Percentiles rank a stretch among this genome's conserved stretches.
Conservation (phyloP, 2,329 filamentous ascomycete species). For the Pseudopithomyces maydicus region DNA sequence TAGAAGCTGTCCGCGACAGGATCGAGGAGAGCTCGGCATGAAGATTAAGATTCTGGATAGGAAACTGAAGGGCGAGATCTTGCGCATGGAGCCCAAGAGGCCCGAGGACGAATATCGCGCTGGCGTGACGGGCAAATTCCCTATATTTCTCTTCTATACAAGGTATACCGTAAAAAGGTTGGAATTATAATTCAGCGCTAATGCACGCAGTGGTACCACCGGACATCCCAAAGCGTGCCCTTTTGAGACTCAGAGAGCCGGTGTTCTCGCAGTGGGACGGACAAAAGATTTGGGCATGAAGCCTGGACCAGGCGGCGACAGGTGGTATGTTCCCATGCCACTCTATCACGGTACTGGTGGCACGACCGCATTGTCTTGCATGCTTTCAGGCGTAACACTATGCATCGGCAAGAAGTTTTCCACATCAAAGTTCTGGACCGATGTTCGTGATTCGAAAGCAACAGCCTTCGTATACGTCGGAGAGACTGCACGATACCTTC, state of each 20-base stretch:
- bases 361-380: constrained; percentile 61
- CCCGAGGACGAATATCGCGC: constrained; percentile 62
- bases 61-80: constrained; percentile 54
- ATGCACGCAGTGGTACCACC: constrained; percentile 66
- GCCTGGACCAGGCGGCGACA: constrained; percentile 54
- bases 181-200: constrained; percentile 10
- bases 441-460: constrained; percentile 69
- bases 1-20: constrained; percentile 56
- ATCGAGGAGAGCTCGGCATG: constrained; percentile 64
- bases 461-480: constrained; percentile 80
- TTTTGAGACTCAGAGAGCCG: constrained; percentile 60
- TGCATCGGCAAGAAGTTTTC: constrained; percentile 72
- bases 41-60: constrained; percentile 60
- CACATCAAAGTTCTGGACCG: constrained; percentile 71
- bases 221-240: constrained; percentile 74
- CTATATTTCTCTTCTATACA: constrained; percentile 73
- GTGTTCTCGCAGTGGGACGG: constrained; percentile 44
- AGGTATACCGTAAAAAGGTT: too few relatives aligned
- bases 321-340: constrained; percentile 79
- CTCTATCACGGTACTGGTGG: constrained; percentile 77
- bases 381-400: constrained; percentile 62
- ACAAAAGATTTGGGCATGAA: constrained; percentile 43
- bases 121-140: constrained; percentile 57
- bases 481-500: constrained; percentile 75
- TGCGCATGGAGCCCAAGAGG: constrained; percentile 54